A percentile compares a stretch with the other conserved stretches of the same genome.
Conservation (phyloP, 805 yeast species). For the Ogataea thermomethanolica region DNA sequence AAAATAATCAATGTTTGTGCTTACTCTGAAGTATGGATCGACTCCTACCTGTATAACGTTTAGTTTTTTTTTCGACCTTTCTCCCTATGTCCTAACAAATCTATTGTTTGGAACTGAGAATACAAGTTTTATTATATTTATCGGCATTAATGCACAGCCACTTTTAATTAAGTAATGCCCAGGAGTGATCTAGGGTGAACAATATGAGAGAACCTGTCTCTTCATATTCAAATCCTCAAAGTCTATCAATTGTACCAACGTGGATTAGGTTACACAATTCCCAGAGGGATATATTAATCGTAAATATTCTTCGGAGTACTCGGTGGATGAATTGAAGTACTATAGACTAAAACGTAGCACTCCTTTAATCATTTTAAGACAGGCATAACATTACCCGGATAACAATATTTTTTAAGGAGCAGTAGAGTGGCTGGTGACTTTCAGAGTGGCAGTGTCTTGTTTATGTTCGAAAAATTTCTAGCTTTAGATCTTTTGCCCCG, state of each 20-base stretch:
- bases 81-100: slow-evolving; percentile 5
- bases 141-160: slow-evolving; percentile 16
- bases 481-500: not conserved
- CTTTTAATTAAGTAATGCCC: not conserved
- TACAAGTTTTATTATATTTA: slow-evolving; percentile 6
- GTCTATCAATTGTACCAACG: too few relatives aligned
- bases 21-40: too few relatives aligned
- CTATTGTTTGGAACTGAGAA: slow-evolving; percentile 6
- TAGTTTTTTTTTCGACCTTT: slow-evolving; percentile 2
- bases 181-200: too few relatives aligned
- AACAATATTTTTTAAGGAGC: not conserved
- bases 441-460: slow-evolving; percentile 9
- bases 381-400: slow-evolving; percentile 3
- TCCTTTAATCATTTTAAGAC: not conserved
- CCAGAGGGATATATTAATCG: too few relatives aligned
- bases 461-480: slow-evolving; percentile 8
- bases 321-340: slow-evolving; percentile 5
- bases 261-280: not conserved
- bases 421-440: slow-evolving; percentile 2
- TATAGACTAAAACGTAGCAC: not conserved
- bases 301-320: slow-evolving; percentile 6
- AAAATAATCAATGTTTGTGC: too few relatives aligned
- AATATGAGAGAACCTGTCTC: too few relatives aligned
- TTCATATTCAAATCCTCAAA: too few relatives aligned
- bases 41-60: not conserved